A percentile compares a stretch with the other conserved stretches of the same genome.
phyloP scores from a whole-genome alignment of 495 filamentous ascomycete genomes.

The Cairneyella variabilis region DNA sequence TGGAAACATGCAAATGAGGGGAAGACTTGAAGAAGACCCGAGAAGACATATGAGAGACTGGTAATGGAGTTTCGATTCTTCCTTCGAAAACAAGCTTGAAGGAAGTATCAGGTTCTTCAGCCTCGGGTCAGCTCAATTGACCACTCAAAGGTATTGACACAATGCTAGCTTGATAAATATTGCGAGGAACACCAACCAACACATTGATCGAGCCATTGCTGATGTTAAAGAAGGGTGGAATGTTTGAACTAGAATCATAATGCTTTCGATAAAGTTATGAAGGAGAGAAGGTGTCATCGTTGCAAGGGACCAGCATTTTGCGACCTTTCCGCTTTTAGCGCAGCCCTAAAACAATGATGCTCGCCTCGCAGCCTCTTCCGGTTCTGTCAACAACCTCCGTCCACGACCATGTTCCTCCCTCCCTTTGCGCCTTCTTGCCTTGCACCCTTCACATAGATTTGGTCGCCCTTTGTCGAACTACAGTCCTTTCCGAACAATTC shows the following conservation, averaged over 20 bases:
- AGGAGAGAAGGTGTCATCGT: background rate
- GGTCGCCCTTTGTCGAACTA: background rate
- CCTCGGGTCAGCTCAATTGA: too few species aligned
- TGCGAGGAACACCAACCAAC: too few species aligned
- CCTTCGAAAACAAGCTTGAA: too few species aligned
- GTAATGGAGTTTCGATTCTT: too few species aligned
- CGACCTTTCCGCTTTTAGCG: conserved; percentile 4
- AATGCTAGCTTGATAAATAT: too few species aligned
- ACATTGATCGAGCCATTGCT: too few species aligned
- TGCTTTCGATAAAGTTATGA: background rate
- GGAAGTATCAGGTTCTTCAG: too few species aligned
- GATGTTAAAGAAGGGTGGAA: background rate
- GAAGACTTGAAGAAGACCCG: too few species aligned
- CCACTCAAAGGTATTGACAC: too few species aligned
- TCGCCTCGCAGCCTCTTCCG: background rate
- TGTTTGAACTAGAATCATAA: background rate
- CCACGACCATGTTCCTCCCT: background rate
- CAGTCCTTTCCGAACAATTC: background rate
- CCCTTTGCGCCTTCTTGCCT: conserved; percentile 1
- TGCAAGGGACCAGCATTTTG: background rate
- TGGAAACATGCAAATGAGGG: too few species aligned
- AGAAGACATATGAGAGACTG: too few species aligned
- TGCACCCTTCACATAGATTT: background rate
- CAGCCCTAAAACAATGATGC: background rate
- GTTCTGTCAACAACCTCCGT: background rate